Percentiles rank a stretch among this genome's conserved stretches.
phyloP scores from a whole-genome alignment of 164 flowering plant species.

The Paratinospora sagittata region DNA sequence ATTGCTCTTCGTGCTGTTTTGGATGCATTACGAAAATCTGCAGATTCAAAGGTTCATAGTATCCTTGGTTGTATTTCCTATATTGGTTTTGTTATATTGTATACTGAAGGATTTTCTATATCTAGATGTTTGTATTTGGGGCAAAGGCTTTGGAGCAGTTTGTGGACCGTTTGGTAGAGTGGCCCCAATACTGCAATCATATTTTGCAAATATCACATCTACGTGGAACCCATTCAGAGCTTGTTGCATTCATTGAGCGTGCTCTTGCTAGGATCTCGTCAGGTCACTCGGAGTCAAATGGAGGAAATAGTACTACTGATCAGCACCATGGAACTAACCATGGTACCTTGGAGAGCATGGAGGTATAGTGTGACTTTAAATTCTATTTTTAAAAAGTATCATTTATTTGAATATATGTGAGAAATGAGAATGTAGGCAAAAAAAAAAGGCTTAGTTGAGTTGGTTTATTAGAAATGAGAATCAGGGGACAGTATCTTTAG shows the following conservation, averaged over 20 bases:
- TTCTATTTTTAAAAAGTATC: not conserved
- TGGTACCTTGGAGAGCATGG: constrained; percentile 25
- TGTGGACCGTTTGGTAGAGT: constrained; percentile 83
- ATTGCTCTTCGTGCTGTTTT: constrained; percentile 82
- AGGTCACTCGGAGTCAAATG: constrained; percentile 58
- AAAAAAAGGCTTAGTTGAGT: too few relatives aligned
- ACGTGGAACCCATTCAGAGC: constrained; percentile 69
- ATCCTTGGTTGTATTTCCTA: not conserved
- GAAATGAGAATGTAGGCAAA: too few relatives aligned
- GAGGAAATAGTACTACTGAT: constrained; percentile 33
- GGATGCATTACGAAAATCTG: constrained; percentile 89
- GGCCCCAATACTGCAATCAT: constrained; percentile 99
- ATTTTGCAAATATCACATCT: constrained; percentile 95
- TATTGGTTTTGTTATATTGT: not conserved
- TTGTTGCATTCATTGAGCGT: constrained; percentile 77
- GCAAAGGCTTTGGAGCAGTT: constrained; percentile 92
- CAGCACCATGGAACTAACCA: constrained; percentile 33
- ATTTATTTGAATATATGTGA: not conserved
- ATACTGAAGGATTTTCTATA: constrained; percentile 6
- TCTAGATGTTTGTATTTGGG: constrained; percentile 92
- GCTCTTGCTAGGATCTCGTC: constrained; percentile 74
- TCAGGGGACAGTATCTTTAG: not conserved
- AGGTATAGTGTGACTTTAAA: constrained; percentile 24
- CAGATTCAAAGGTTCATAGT: constrained; percentile 74
- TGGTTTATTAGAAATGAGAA: too few relatives aligned